Conservation (phyloP, 83 land plant species). For the Isoetes engelmannii region DNA sequence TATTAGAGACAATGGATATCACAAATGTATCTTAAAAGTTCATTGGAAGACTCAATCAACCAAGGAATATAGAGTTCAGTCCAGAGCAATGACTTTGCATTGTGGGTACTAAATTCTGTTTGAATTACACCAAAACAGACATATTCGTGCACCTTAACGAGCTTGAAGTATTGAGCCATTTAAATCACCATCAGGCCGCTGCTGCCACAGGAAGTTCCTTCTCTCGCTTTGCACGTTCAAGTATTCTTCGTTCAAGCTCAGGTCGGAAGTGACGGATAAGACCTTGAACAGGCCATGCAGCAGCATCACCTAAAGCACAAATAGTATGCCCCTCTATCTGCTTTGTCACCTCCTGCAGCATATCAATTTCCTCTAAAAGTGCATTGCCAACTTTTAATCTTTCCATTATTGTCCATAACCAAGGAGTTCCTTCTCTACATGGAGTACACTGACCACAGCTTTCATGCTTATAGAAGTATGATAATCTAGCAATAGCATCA, state of each 20-base stretch:
- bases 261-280: conserved; percentile 81
- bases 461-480: conserved; percentile 91
- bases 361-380: conserved; percentile 78
- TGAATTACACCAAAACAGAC: no score
- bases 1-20: no score
- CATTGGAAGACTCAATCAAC: no score
- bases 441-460: conserved; percentile 96
- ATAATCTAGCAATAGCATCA: conserved; percentile 91
- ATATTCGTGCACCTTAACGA: no score
- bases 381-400: conserved; percentile 89
- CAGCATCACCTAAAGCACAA: conserved; percentile 92
- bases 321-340: conserved; percentile 94
- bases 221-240: conserved; percentile 66
- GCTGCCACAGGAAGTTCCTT: conserved; percentile 32
- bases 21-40: no score
- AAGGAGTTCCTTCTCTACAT: conserved; percentile 85
- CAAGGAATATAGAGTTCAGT: no score
- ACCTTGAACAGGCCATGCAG: conserved; percentile 97
- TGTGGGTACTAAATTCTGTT: no score
- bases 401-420: conserved; percentile 94
- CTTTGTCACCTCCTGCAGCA: conserved; percentile 86
- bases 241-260: conserved; percentile 72
- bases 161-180: no score
- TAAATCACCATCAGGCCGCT: conserved; percentile 47
- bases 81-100: no score